Conservation (phyloP, 306 rosid genomes). For the Quercus agrifolia region DNA sequence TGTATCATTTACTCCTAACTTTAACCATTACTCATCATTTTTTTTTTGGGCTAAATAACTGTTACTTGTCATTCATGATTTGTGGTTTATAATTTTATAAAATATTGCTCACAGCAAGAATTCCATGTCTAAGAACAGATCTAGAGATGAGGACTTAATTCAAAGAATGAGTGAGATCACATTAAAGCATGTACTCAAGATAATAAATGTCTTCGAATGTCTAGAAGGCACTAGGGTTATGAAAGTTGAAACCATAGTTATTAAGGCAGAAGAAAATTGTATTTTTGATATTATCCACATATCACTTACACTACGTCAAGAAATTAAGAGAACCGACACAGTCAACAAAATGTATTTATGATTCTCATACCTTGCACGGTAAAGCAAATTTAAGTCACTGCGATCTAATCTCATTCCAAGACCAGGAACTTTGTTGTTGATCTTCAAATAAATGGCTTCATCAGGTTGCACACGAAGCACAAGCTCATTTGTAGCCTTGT, state of each 20-base stretch:
- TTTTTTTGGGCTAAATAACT: no score
- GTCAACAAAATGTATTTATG: not conserved
- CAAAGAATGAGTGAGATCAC: not conserved
- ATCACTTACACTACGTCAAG: not conserved
- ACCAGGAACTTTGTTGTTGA: slow-evolving; percentile 97
- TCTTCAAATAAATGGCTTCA: slow-evolving; percentile 92
- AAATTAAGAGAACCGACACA: not conserved
- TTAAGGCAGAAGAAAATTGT: not conserved
- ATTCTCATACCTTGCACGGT: slow-evolving; percentile 64
- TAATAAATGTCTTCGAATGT: not conserved
- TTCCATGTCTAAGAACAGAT: not conserved
- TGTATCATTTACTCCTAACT: not conserved
- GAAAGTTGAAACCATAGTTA: not conserved
- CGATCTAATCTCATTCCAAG: slow-evolving; percentile 96
- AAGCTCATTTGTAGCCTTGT: slow-evolving; percentile 92
- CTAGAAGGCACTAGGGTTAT: not conserved
- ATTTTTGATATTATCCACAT: not conserved
- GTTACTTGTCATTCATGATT: not conserved
- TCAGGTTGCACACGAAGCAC: slow-evolving; percentile 97
- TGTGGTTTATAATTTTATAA: not conserved
- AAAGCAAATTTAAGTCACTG: slow-evolving; percentile 85
- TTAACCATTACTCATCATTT: not conserved
- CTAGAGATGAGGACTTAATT: not conserved
- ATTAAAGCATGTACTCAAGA: not conserved
- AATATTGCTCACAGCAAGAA: not conserved